Conservation (phyloP, 176 grass and related monocot genomes). For the Carex myosuroides region DNA sequence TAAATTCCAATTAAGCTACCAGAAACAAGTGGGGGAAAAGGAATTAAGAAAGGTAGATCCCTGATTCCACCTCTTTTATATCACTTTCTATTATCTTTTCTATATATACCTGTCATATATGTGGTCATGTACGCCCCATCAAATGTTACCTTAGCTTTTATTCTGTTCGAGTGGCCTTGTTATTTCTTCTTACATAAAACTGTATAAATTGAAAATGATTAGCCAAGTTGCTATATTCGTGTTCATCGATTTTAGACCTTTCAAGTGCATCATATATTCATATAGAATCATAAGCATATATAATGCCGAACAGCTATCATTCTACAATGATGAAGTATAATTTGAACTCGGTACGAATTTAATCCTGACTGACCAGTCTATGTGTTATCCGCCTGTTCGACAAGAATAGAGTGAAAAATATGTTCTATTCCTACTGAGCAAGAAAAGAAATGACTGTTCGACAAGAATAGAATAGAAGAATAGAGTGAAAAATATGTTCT, state of each 20-base stretch:
- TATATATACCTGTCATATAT: conserved; percentile 25
- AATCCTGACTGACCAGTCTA: too few relatives aligned
- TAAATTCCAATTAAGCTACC: conserved; percentile 13
- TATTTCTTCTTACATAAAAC: not conserved
- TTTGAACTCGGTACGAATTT: not conserved
- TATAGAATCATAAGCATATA: not conserved
- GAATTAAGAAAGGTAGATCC: conserved; percentile 15
- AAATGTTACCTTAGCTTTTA: conserved; percentile 11
- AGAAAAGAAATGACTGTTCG: too few relatives aligned
- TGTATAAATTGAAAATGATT: not conserved
- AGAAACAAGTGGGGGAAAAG: conserved; percentile 14
- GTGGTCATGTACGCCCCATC: conserved; percentile 3
- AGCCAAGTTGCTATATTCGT: conserved; percentile 22
- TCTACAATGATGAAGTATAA: not conserved
- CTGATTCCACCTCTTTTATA: conserved; percentile 23
- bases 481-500: too few relatives aligned
- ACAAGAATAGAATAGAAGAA: too few relatives aligned
- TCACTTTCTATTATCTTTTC: conserved; percentile 16
- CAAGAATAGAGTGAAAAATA: too few relatives aligned
- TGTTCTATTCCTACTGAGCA: too few relatives aligned
- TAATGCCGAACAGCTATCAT: conserved; percentile 14
- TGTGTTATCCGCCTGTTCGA: too few relatives aligned
- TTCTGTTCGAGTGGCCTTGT: conserved; percentile 7
- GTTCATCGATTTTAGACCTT: conserved; percentile 21
- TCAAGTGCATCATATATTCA: not conserved